phyloP scores from a whole-genome alignment of 2,329 filamentous ascomycete species.

The Colletotrichum orbiculare region DNA sequence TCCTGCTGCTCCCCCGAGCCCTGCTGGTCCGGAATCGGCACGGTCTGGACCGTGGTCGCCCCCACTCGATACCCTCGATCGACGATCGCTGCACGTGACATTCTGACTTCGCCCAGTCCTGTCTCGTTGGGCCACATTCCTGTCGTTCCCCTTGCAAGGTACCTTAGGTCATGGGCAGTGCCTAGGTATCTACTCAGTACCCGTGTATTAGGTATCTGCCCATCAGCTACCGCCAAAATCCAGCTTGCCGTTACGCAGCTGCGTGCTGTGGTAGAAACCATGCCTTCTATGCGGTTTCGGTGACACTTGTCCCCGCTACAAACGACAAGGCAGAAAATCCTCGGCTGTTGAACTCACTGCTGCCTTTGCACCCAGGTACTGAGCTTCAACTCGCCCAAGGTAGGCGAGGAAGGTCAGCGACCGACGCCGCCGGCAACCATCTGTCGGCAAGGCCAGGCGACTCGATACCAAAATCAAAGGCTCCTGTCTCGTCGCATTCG shows the following conservation, averaged over 20 bases:
- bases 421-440: neutral
- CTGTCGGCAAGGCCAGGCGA: neutral
- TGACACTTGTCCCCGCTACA: too few relatives aligned
- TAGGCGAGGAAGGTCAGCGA: neutral
- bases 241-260: too few relatives aligned
- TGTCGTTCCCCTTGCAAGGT: neutral
- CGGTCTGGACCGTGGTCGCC: constrained; percentile 31
- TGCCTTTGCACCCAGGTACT: too few relatives aligned
- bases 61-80: constrained; percentile 20
- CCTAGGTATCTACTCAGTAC: too few relatives aligned
- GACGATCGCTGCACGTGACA: constrained; percentile 29
- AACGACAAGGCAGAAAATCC: too few relatives aligned
- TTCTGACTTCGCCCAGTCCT: neutral
- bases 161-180: too few relatives aligned
- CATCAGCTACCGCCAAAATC: too few relatives aligned
- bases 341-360: too few relatives aligned
- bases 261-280: too few relatives aligned
- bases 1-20: neutral
- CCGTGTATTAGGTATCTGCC: too few relatives aligned
- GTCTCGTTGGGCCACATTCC: constrained; percentile 28
- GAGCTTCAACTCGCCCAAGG: neutral
- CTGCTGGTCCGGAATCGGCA: constrained; percentile 26
- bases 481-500: constrained; percentile 12
- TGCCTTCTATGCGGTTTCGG: too few relatives aligned
- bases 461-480: neutral